Conservation (phyloP, 2,329 filamentous ascomycete genomes). For the Microcera coccophila region DNA sequence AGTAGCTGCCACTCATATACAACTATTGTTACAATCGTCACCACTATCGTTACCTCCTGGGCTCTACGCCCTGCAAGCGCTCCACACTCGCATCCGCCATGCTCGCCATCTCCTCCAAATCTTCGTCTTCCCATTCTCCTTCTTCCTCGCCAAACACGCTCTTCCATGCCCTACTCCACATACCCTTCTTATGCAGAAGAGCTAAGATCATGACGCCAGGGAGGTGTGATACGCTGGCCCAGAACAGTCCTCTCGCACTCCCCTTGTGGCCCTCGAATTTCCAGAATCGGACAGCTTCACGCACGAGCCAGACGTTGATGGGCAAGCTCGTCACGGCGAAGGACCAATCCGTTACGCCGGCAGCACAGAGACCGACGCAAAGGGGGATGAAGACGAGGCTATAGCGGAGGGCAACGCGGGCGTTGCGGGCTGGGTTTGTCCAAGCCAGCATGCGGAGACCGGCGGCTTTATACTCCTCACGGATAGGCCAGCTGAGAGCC, state of each 20-base stretch:
- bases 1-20: slow-evolving; percentile 18
- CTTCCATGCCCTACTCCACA: slow-evolving; percentile 80
- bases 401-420: slow-evolving; percentile 83
- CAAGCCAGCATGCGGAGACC: slow-evolving; percentile 74
- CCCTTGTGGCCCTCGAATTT: slow-evolving; percentile 71
- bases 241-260: slow-evolving; percentile 81
- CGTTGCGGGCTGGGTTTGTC: slow-evolving; percentile 81
- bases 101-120: slow-evolving; percentile 39
- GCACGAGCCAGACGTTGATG: slow-evolving; percentile 81
- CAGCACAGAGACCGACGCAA: slow-evolving; percentile 73
- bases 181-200: slow-evolving; percentile 87
- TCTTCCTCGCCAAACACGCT: slow-evolving; percentile 60
- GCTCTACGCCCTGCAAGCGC: slow-evolving; percentile 11
- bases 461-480: slow-evolving; percentile 77
- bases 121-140: slow-evolving; percentile 51
- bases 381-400: slow-evolving; percentile 81
- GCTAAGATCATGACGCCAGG: slow-evolving; percentile 86
- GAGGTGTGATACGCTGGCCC: slow-evolving; percentile 96
- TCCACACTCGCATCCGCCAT: slow-evolving; percentile 30
- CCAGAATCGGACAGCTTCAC: slow-evolving; percentile 80
- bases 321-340: slow-evolving; percentile 78
- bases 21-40: slow-evolving; percentile 23
- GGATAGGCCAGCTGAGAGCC: slow-evolving; percentile 81
- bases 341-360: slow-evolving; percentile 77
- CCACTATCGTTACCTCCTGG: slow-evolving; percentile 14